These are phyloP conservation scores for Dalechampia spathulata DNA, from an alignment of 441 rosid genomes.

Conservation along the genomic window DNA sequence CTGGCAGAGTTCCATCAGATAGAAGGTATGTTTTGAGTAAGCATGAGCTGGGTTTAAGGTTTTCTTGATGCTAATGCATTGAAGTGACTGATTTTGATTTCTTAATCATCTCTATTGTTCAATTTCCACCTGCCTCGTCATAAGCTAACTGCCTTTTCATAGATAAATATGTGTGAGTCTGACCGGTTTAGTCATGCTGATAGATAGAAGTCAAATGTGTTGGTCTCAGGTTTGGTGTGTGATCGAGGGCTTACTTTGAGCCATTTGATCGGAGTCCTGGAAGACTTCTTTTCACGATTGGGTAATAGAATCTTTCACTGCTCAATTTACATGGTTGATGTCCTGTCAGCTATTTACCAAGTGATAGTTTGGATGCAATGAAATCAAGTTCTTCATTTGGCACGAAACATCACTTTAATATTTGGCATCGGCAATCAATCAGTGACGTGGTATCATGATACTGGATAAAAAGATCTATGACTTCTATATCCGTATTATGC, in stretches of 20 bases:
- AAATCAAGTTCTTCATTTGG: neutral
- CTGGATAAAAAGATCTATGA: slow-evolving; percentile 1
- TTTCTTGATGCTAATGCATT: neutral
- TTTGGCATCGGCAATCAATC: too few species aligned
- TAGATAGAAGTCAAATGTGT: neutral
- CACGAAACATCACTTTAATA: too few species aligned
- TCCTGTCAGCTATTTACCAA: too few species aligned
- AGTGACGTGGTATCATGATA: neutral
- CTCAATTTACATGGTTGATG: too few species aligned
- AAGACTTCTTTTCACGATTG: slow-evolving; percentile 83
- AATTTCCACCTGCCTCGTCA: neutral
- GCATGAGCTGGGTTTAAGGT: neutral
- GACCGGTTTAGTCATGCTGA: neutral
- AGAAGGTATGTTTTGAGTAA: slow-evolving; percentile 48
- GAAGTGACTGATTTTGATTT: neutral
- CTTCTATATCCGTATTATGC: neutral
- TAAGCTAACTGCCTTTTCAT: neutral
- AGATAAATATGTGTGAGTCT: neutral
- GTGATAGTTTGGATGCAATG: neutral
- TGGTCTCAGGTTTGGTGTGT: slow-evolving; percentile 74
- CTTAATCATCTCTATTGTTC: neutral
- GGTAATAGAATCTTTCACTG: slow-evolving; percentile 32
- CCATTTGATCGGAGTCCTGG: slow-evolving; percentile 77
- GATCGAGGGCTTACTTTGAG: slow-evolving; percentile 90
- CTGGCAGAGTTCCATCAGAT: slow-evolving; percentile 97